Conservation (phyloP, 1,284 basidiomycete species). For the Caloboletus firmus region DNA sequence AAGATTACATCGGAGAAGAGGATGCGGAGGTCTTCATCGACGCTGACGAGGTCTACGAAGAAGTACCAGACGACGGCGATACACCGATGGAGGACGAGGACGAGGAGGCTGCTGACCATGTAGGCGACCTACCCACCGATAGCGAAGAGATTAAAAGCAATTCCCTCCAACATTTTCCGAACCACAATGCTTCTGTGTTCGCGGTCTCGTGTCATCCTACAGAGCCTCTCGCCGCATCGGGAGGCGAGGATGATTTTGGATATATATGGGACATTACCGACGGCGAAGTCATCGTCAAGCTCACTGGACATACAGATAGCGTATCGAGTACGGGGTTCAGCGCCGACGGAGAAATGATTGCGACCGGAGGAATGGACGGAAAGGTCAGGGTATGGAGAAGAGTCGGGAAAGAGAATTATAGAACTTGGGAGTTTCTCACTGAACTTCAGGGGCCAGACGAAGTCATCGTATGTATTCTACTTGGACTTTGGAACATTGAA, state of each 20-base stretch:
- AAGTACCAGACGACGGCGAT: slow-evolving; percentile 69
- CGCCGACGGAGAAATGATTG: slow-evolving; percentile 85
- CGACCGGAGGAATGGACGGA: slow-evolving; percentile 98
- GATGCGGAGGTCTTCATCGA: slow-evolving; percentile 56
- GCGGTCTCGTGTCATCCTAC: slow-evolving; percentile 83
- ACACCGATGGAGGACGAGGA: slow-evolving; percentile 75
- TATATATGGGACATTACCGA: slow-evolving; percentile 92
- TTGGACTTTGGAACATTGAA: neutral
- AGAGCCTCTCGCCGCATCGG: slow-evolving; percentile 83
- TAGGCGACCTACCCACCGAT: slow-evolving; percentile 42
- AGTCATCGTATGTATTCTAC: slow-evolving; percentile 70
- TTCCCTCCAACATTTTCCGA: slow-evolving; percentile 64
- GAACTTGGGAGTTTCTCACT: slow-evolving; percentile 89
- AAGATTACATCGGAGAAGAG: slow-evolving; percentile 40
- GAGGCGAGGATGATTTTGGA: slow-evolving; percentile 94
- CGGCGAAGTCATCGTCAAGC: slow-evolving; percentile 77
- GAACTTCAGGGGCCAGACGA: slow-evolving; percentile 94
- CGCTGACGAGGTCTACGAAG: slow-evolving; percentile 60
- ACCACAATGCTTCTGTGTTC: slow-evolving; percentile 80
- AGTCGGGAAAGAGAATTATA: slow-evolving; percentile 72
- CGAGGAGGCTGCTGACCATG: slow-evolving; percentile 47
- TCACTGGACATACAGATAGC: slow-evolving; percentile 92
- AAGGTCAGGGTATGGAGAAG: slow-evolving; percentile 88
- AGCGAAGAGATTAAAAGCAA: slow-evolving; percentile 49
- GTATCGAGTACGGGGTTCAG: slow-evolving; percentile 84